Base-by-base conservation (phyloP, 345 rosid species). In the Mercurialis annua region DNA sequence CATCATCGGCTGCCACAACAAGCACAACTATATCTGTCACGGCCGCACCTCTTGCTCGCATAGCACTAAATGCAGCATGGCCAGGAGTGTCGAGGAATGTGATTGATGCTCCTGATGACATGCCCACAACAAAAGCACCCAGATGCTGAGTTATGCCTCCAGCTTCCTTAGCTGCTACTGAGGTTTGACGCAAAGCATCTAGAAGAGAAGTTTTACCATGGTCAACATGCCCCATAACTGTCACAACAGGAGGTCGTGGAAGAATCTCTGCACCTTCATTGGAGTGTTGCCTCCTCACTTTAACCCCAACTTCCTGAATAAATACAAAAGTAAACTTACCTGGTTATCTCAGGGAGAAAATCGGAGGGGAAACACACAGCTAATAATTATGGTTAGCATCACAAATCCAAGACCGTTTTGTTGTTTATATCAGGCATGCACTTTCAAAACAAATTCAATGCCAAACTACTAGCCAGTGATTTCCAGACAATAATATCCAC, bases 61-160 rank as follows among this genome's bases (percentile, higher is more conserved):
- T 86, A 14, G 92, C 98, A 57, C 98, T 91, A 72, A 91, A 94
- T 55, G 97, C 97, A 0, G 97, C 98, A 66, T 94, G 96, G 46
- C 98, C 99, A 61, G 93, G 98, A 30, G 96, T 94, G 71, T 91
- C 96, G 16, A 91, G 90, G 76, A 94, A 94, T 38, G 98, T 91
- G 72, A 94, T 91, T 21, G 95, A 84, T 65, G 96, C 84, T 59
- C 98, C 97, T 0, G 91, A 89, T 0, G 86, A 79, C 98, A 94
- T 94, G 72, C 82, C 77, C 57, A 89, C 98, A 54, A 89, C 85
- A 68, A 94, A 94, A 27, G 97, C 99, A 66, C 99, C 99, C 14
- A 94, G 75, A 59, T 94, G 96, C 68, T 94, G 99, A 65, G 99
- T 94, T 84, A 94, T 94, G 76, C 98, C 99, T 31, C 98, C 97